phyloP scores from a whole-genome alignment of 2,329 filamentous ascomycete species.

The Aspergillus tanneri region DNA sequence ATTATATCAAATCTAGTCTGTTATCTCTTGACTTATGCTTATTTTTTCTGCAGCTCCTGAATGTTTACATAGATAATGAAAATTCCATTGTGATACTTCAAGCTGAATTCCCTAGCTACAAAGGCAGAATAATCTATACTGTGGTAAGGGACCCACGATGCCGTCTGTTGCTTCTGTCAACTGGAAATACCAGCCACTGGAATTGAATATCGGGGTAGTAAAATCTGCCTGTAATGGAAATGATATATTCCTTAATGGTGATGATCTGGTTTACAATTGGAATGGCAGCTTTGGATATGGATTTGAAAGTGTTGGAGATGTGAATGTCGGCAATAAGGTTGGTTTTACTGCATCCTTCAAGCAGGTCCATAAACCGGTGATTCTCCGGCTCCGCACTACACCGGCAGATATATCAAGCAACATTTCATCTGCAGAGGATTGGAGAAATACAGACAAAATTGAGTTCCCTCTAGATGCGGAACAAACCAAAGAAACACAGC shows the following conservation, averaged over 20 bases:
- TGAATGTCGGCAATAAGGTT: not conserved
- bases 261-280: conserved; percentile 5
- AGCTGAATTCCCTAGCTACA: conserved; percentile 23
- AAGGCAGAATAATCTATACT: conserved; percentile 6
- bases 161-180: not conserved
- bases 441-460: not conserved
- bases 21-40: not conserved
- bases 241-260: conserved; percentile 5
- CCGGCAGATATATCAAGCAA: not conserved
- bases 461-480: too few relatives aligned
- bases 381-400: not conserved
- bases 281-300: conserved; percentile 2
- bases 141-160: conserved; percentile 3
- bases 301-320: conserved; percentile 2
- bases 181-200: conserved; percentile 1
- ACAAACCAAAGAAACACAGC: not conserved
- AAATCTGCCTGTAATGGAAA: conserved; percentile 3
- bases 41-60: not conserved
- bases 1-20: conserved; percentile 19
- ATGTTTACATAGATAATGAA: conserved; percentile 19
- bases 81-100: conserved; percentile 23
- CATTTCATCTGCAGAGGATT: not conserved
- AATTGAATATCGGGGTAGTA: conserved; percentile 3
- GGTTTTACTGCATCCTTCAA: conserved; percentile 1
- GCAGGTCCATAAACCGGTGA: not conserved